Conservation (phyloP, 139 green algal genomes). For the Chlorella sp. region DNA sequence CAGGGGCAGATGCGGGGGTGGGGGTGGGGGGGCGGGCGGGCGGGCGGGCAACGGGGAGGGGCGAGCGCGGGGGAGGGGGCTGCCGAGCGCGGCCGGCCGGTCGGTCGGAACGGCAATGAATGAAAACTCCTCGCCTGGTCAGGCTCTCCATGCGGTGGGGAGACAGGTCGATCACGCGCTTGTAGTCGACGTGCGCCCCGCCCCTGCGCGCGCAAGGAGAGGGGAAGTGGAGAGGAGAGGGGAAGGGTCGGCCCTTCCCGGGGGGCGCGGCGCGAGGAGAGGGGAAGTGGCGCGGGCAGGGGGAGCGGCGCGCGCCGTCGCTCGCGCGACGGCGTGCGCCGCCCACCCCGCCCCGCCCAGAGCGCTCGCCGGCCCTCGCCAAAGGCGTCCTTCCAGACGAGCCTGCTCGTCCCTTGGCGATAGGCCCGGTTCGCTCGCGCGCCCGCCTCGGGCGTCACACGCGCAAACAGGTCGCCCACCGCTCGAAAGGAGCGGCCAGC, state of each 20-base stretch:
- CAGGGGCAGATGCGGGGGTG: neutral
- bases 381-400: conserved; percentile 37
- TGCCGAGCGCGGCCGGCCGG: neutral
- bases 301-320: too few species aligned
- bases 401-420: conserved; percentile 1
- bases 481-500: conserved; percentile 18
- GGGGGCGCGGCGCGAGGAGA: too few species aligned
- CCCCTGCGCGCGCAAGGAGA: too few species aligned
- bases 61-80: neutral
- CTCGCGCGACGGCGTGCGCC: too few species aligned
- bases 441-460: conserved; percentile 8
- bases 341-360: too few species aligned
- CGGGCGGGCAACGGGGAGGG: too few species aligned
- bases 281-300: too few species aligned
- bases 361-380: conserved; percentile 25
- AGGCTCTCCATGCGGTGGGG: conserved; percentile 21
- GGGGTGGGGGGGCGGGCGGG: neutral
- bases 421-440: conserved; percentile 24
- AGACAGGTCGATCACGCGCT: conserved; percentile 34
- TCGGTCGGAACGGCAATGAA: too few species aligned
- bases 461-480: conserved; percentile 17
- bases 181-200: conserved; percentile 26
- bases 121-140: neutral
- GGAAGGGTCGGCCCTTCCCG: neutral
- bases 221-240: neutral